phyloP scores from a whole-genome alignment of 257 asterid species.

The Anisodus tanguticus region DNA sequence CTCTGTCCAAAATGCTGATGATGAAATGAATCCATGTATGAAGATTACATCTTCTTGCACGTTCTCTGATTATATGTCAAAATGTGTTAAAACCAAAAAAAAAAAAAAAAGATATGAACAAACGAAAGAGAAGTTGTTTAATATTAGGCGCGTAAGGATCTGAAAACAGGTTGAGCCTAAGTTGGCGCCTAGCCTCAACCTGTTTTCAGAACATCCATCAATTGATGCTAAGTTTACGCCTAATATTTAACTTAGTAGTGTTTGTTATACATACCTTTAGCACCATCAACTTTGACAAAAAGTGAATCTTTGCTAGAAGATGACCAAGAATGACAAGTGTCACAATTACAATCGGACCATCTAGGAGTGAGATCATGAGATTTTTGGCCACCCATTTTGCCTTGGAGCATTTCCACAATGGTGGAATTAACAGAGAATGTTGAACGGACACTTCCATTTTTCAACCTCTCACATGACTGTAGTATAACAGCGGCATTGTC shows the following conservation, averaged over 20 bases:
- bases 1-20: conserved; percentile 93
- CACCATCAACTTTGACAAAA: conserved; percentile 73
- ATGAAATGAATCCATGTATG: conserved; percentile 93
- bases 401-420: conserved; percentile 77
- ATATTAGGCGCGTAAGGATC: too few species aligned
- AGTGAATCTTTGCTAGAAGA: conserved; percentile 60
- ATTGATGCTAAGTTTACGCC: too few species aligned
- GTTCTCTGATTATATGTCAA: conserved; percentile 41
- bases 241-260: not conserved
- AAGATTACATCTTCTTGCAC: conserved; percentile 79
- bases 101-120: not conserved
- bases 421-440: conserved; percentile 62
- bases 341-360: conserved; percentile 96
- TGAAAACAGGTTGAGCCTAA: too few species aligned
- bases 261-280: conserved; percentile 51
- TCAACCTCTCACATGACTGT: conserved; percentile 30
- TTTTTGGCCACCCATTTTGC: conserved; percentile 51
- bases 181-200: too few species aligned
- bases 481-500: conserved; percentile 27
- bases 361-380: conserved; percentile 47
- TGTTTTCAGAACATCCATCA: too few species aligned
- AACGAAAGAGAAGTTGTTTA: not conserved
- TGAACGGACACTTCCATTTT: conserved; percentile 42
- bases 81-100: not conserved
- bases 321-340: conserved; percentile 72